Evolutionary conservation across 257 asterid species (phyloP).

Genomic region (Solanum bulbocastanum): DNA sequence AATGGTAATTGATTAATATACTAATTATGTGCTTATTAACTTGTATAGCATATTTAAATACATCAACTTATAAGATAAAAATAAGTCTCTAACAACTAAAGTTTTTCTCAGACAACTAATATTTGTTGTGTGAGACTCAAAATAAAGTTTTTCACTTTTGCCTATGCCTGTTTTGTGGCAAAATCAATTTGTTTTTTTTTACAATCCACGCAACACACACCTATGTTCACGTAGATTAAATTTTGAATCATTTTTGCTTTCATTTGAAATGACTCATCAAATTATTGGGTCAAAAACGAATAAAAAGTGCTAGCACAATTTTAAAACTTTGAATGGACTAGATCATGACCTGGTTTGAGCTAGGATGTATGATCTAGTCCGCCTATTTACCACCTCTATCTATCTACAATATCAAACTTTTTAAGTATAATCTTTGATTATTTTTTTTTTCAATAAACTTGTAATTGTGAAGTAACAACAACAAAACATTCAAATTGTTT

Average conservation of each 20-base stretch:
- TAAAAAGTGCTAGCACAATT: no score
- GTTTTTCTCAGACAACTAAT: no score
- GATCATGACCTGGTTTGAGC: neutral
- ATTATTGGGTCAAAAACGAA: no score
- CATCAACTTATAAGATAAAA: neutral
- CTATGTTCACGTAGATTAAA: neutral
- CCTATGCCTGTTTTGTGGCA: neutral
- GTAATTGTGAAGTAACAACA: neutral
- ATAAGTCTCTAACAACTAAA: neutral
- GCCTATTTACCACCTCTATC: neutral
- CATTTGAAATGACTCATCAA: no score
- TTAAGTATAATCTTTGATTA: neutral
- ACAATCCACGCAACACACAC: neutral
- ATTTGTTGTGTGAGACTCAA: neutral
- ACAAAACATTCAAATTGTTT: neutral
- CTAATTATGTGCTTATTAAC: no score
- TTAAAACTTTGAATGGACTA: neutral
- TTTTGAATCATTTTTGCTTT: no score
- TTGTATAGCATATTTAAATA: neutral
- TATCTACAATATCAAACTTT: neutral
- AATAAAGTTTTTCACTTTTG: neutral
- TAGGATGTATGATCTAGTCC: neutral
- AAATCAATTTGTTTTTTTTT: neutral
- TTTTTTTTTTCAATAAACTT: neutral
- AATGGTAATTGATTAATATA: constrained; percentile 13